Conservation (phyloP, 1,284 basidiomycete genomes). For the Heliocybe sulcata region DNA sequence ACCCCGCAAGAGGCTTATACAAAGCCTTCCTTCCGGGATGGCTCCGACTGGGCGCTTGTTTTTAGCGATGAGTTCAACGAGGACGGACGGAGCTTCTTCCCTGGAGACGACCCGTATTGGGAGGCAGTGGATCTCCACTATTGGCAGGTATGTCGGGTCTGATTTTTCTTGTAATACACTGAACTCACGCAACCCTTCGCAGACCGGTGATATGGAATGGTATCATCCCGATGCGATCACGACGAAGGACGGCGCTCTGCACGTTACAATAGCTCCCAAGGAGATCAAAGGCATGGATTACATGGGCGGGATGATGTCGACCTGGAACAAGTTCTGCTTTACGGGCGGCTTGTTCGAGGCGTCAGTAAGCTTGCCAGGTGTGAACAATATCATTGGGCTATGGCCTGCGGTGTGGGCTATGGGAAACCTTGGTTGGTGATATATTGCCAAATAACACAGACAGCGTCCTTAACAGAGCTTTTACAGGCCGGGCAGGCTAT, state of each 20-base stretch:
- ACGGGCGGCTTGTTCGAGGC: conserved; percentile 75
- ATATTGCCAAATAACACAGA: conserved; percentile 13
- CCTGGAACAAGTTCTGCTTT: conserved; percentile 95
- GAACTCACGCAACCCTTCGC: not conserved
- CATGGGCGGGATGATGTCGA: conserved; percentile 62
- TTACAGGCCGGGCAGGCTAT: conserved; percentile 50
- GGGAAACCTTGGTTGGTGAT: conserved; percentile 58
- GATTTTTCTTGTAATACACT: conserved; percentile 6
- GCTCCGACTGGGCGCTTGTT: conserved; percentile 53
- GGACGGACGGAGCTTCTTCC: conserved; percentile 77
- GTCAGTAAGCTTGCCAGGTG: conserved; percentile 78
- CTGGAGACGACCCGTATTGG: conserved; percentile 57
- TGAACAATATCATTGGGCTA: conserved; percentile 37
- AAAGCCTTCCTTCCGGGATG: conserved; percentile 47
- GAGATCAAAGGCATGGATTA: conserved; percentile 71
- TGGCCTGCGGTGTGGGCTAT: conserved; percentile 79
- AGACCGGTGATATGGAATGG: conserved; percentile 56
- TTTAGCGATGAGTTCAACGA: conserved; percentile 90
- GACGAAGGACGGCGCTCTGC: conserved; percentile 72
- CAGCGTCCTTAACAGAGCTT: conserved; percentile 29
- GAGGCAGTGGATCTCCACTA: conserved; percentile 68
- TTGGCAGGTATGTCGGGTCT: conserved; percentile 31
- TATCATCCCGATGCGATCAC: conserved; percentile 77
- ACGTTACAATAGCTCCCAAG: conserved; percentile 69
- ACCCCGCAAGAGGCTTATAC: conserved; percentile 62